Conservation (phyloP, 2,329 filamentous ascomycete species). For the Botrytis tulipae region DNA sequence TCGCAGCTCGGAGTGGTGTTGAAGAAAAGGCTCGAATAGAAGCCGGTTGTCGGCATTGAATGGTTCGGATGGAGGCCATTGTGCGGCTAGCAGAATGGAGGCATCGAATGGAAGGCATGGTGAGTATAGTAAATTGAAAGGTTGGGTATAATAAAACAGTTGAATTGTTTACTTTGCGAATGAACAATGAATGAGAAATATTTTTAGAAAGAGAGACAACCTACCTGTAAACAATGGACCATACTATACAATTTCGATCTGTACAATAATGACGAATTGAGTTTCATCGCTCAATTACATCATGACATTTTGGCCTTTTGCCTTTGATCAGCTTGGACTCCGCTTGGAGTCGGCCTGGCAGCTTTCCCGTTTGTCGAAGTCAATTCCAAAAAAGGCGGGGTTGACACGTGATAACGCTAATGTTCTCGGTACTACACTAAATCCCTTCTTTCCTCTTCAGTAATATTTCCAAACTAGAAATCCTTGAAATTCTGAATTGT, state of each 20-base stretch:
- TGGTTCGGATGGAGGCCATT: neutral
- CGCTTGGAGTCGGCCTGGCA: neutral
- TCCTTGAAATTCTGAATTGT: neutral
- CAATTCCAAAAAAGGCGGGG: neutral
- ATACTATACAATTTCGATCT: neutral
- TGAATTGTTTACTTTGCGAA: neutral
- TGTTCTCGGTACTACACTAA: neutral
- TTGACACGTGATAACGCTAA: neutral
- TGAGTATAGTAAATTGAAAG: neutral
- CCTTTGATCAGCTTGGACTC: neutral
- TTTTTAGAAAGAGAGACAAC: neutral
- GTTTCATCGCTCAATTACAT: neutral
- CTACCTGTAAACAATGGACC: neutral
- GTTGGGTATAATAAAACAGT: neutral
- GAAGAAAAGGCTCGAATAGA: conserved; percentile 27
- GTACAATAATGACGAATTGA: neutral
- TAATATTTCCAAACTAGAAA: neutral
- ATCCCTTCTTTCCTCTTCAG: neutral
- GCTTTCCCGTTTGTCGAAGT: neutral
- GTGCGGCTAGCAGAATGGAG: neutral
- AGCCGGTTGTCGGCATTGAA: conserved; percentile 21
- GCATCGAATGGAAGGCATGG: conserved; percentile 8
- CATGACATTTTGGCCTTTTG: conserved; percentile 6
- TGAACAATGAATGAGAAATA: neutral
- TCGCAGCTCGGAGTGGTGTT: conserved; percentile 20